Evolutionary conservation across 2,329 filamentous ascomycete species (phyloP), one percentile per base, ranked within the genome.

Genomic region (Capronia americana): DNA sequence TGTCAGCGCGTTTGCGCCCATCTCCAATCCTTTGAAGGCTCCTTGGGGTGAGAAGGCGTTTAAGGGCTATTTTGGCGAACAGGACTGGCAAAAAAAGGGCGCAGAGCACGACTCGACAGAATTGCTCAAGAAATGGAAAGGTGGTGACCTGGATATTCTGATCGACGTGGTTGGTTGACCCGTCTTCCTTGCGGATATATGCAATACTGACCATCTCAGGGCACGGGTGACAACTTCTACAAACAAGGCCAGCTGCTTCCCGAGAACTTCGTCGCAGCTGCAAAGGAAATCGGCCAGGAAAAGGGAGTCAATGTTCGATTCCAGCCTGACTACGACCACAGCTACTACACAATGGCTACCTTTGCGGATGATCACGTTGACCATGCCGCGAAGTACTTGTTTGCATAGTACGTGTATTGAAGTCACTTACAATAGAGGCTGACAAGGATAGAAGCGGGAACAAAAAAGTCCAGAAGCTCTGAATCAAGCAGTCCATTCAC

Each of bases 1-100:
- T 71, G 92, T 95, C 64, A 93, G 90, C 69, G 94, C 94, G 1
- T 96, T 96, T 76, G 92, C 95, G 57, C 94, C 94, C 23, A 96
- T 98, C 74, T 80, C 88, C 58, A 98, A 98, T 82, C 95, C 94
- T 0, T 84, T 85, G 68, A 87, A 89, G 72, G 96, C 92, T 75
- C 92, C 92, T 0, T 99, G 95, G 95, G 95, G 95, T 32, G 85
- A 96, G 79, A 99, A 99, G 86, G 95, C 95, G 0, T 98, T 99
- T 77, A 81, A 81, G 30, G 94, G 95, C 5, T 99, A 99, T 82
- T 86, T 99, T 54, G 94, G 95, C 20, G 87, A 87, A 17, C 53
- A 55, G 28, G 85, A 93, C 69, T 84, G 86, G 74, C 75, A 77
- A 74, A 86, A 88, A 68, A 88, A 86, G 79, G 98, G 95, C 92